Conservation (phyloP, 305 asterid genomes). For the Rubia occidens region DNA sequence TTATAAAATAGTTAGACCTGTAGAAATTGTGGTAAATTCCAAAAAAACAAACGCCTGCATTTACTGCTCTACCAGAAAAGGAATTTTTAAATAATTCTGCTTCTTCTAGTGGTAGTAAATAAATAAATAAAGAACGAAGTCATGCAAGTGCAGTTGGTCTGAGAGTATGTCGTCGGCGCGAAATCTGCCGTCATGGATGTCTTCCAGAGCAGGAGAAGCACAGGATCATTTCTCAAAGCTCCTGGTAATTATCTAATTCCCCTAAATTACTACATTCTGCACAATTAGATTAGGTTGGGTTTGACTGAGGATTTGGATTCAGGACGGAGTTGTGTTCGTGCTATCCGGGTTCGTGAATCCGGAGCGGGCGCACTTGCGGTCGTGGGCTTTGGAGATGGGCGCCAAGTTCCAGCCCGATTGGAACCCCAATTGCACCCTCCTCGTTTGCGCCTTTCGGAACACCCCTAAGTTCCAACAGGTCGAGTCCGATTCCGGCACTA, state of each 20-base stretch:
- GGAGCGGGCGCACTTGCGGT: constrained; percentile 62
- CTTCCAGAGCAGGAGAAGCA: constrained; percentile 32
- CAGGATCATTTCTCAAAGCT: constrained; percentile 38
- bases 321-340: constrained; percentile 80
- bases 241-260: constrained; percentile 35
- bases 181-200: constrained; percentile 91
- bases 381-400: constrained; percentile 89
- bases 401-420: constrained; percentile 86
- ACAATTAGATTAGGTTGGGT: neutral
- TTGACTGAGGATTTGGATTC: constrained; percentile 20
- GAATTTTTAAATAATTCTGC: too few relatives aligned
- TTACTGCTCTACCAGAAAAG: too few relatives aligned
- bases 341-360: constrained; percentile 95
- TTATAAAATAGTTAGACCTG: too few relatives aligned
- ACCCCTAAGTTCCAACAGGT: constrained; percentile 93
- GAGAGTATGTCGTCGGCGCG: constrained; percentile 22
- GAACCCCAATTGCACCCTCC: constrained; percentile 67
- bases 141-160: neutral
- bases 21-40: too few relatives aligned
- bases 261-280: neutral
- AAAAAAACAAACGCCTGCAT: too few relatives aligned
- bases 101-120: too few relatives aligned
- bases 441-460: constrained; percentile 69
- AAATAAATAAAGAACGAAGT: neutral
- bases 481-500: constrained; percentile 68